Conservation (phyloP, 192 early-diverging fungal species). For the Coemansia aciculifera region DNA sequence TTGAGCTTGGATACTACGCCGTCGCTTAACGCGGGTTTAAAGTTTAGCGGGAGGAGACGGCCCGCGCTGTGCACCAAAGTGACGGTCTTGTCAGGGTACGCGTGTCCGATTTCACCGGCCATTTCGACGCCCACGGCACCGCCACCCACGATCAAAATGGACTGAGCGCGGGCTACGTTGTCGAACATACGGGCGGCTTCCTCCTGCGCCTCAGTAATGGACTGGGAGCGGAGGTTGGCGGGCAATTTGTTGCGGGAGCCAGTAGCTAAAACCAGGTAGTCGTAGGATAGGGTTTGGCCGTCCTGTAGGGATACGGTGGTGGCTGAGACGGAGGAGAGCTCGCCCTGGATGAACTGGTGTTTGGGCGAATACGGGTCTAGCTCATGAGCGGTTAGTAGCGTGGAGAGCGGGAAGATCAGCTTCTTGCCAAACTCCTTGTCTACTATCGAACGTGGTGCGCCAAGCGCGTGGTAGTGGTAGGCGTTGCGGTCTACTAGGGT, state of each 20-base stretch:
- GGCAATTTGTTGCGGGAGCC: constrained; percentile 60
- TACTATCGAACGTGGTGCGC: constrained; percentile 55
- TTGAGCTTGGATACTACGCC: constrained; percentile 46
- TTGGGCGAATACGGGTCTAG: constrained; percentile 13
- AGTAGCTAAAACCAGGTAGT: constrained; percentile 69
- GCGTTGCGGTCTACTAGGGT: constrained; percentile 58
- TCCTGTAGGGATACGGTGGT: constrained; percentile 50
- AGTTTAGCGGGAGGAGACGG: constrained; percentile 53
- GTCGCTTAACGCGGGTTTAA: constrained; percentile 42
- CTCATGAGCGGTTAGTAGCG: constrained; percentile 34
- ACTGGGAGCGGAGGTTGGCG: constrained; percentile 36
- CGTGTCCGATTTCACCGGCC: constrained; percentile 58
- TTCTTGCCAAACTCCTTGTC: constrained; percentile 53
- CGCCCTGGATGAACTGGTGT: constrained; percentile 57
- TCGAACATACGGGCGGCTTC: constrained; percentile 29
- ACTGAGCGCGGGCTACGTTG: constrained; percentile 54
- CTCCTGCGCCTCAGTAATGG: constrained; percentile 36
- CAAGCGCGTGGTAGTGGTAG: constrained; percentile 55
- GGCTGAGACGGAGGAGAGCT: constrained; percentile 38
- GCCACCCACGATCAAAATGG: constrained; percentile 67
- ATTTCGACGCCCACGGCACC: constrained; percentile 65
- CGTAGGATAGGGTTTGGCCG: constrained; percentile 57
- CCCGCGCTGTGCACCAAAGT: constrained; percentile 52
- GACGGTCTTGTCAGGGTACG: constrained; percentile 52
- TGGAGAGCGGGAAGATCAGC: constrained; percentile 53